Percentiles rank a stretch among this genome's conserved stretches.
Conservation (phyloP, 1,284 basidiomycete species). For the Malassezia pachydermatis region DNA sequence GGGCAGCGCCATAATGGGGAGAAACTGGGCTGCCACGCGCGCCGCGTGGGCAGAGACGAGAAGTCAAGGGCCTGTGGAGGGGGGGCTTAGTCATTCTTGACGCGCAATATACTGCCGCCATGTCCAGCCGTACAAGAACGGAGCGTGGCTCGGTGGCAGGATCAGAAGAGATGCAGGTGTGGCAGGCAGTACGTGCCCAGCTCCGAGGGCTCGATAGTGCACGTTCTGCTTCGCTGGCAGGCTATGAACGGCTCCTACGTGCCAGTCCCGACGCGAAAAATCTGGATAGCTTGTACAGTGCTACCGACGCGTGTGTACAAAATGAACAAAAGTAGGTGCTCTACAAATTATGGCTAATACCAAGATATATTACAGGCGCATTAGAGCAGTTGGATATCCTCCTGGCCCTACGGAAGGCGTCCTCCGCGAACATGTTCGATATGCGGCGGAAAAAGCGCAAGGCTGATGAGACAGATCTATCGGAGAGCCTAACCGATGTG, state of each 20-base stretch:
- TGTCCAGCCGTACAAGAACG: constrained; percentile 4
- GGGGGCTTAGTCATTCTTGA: not conserved
- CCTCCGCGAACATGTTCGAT: constrained; percentile 10
- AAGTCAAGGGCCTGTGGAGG: too few species aligned
- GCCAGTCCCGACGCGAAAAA: constrained; percentile 24
- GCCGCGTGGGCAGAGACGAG: too few species aligned
- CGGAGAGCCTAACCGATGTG: constrained; percentile 11
- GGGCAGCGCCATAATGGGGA: constrained; percentile 14
- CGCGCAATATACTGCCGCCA: too few species aligned
- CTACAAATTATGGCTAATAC: too few species aligned
- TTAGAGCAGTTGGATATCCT: constrained; percentile 37
- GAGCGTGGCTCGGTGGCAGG: not conserved
- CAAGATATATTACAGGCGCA: constrained; percentile 28
- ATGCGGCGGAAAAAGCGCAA: constrained; percentile 13
- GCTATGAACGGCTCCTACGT: constrained; percentile 22
- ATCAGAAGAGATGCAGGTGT: constrained; percentile 36
- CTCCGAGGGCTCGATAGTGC: constrained; percentile 34
- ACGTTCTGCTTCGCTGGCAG: constrained; percentile 24
- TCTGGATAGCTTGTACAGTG: constrained; percentile 21
- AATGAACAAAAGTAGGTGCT: constrained; percentile 22
- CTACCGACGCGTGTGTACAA: constrained; percentile 22
- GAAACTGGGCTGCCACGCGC: too few species aligned
- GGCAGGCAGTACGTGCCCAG: constrained; percentile 35
- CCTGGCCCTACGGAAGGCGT: constrained; percentile 26
- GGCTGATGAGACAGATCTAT: constrained; percentile 12